Evolutionary conservation across 257 asterid genomes (phyloP).

Genomic region (Solanum sitiens): DNA sequence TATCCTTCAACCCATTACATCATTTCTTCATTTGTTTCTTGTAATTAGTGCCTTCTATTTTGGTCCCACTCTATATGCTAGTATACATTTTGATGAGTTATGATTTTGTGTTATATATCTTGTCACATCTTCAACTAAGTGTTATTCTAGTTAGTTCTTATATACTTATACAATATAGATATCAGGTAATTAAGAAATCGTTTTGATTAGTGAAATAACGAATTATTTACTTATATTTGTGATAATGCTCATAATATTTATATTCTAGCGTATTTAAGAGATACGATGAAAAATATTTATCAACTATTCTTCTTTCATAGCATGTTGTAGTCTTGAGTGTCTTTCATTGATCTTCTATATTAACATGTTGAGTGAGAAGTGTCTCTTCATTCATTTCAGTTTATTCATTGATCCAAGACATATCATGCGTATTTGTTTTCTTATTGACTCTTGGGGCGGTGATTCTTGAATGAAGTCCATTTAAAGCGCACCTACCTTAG

Average conservation of each 20-base stretch:
- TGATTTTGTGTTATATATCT: neutral
- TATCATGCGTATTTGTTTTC: neutral
- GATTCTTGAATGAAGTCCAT: neutral
- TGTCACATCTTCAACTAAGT: neutral
- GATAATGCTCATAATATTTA: neutral
- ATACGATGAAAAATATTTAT: too few relatives aligned
- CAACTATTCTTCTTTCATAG: too few relatives aligned
- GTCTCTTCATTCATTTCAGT: neutral
- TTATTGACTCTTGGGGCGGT: neutral
- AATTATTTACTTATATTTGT: neutral
- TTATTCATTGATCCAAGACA: neutral
- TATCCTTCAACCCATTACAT: neutral
- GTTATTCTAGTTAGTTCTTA: neutral
- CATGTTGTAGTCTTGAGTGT: neutral
- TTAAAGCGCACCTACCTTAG: neutral
- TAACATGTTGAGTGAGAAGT: neutral
- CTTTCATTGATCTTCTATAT: neutral
- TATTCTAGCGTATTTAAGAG: accelerated
- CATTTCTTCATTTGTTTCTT: neutral
- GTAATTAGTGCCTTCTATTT: neutral
- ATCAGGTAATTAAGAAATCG: neutral
- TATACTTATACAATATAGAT: neutral
- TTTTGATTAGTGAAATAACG: neutral
- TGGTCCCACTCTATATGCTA: neutral
- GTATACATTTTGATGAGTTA: too few relatives aligned